Conservation (phyloP, 495 filamentous ascomycete genomes). For the Podospora tetraspora region DNA sequence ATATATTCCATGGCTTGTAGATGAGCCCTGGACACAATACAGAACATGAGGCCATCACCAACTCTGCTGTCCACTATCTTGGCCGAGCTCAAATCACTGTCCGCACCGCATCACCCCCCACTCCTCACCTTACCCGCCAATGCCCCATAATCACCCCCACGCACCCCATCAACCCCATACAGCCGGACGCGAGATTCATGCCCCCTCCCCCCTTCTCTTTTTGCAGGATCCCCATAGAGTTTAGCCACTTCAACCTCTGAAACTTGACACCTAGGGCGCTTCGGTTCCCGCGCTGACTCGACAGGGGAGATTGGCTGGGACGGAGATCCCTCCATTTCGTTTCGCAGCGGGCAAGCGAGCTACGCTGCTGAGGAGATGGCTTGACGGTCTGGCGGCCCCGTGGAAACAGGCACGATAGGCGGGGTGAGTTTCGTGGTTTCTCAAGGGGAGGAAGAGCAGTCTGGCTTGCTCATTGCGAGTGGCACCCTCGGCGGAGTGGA, state of each 20-base stretch:
- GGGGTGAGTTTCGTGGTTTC: not conserved
- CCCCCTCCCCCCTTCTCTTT: not conserved
- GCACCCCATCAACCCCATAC: not conserved
- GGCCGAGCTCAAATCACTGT: too few relatives aligned
- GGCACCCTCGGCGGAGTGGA: too few relatives aligned
- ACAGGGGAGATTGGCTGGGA: not conserved
- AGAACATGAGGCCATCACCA: not conserved
- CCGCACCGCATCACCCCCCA: too few relatives aligned
- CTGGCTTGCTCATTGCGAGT: too few relatives aligned
- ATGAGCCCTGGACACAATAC: constrained; percentile 35
- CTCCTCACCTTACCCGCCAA: not conserved
- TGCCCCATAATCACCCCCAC: not conserved
- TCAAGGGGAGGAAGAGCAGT: too few relatives aligned
- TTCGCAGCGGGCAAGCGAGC: not conserved
- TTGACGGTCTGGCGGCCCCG: not conserved
- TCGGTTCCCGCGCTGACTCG: not conserved
- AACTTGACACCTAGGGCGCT: not conserved
- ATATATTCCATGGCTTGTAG: constrained; percentile 48
- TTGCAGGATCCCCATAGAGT: not conserved
- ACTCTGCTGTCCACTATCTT: not conserved
- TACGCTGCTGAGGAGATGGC: not conserved
- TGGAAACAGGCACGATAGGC: too few relatives aligned
- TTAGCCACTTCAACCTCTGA: not conserved
- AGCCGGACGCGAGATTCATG: not conserved
- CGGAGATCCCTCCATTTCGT: not conserved